Percentiles rank a stretch among this genome's conserved stretches.
Conservation (phyloP, 2,329 filamentous ascomycete species). For the Nothophaeocryptopus gaeumannii region DNA sequence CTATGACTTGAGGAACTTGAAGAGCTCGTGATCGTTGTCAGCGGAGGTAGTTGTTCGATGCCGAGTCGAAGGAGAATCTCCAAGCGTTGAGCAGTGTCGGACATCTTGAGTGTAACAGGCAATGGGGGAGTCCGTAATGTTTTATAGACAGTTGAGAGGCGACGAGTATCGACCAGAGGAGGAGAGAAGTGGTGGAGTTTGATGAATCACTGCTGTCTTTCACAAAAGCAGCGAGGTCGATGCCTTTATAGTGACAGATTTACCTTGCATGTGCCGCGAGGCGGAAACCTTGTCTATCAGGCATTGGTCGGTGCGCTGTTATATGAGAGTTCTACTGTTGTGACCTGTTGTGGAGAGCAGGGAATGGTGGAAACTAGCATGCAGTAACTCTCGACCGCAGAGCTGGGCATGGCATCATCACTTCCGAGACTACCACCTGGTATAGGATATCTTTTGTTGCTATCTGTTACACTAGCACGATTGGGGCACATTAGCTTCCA, state of each 20-base stretch:
- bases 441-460: conserved; percentile 8
- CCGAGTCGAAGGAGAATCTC: conserved; percentile 27
- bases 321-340: conserved; percentile 14
- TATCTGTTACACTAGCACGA: conserved; percentile 13
- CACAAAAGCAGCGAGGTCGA: too few species aligned
- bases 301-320: conserved; percentile 12
- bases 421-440: conserved; percentile 14
- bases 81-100: conserved; percentile 27
- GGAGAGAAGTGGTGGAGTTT: too few species aligned
- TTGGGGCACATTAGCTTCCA: too few species aligned
- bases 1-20: not conserved
- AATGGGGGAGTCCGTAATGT: not conserved
- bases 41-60: conserved; percentile 31
- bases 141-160: too few species aligned
- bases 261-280: conserved; percentile 3
- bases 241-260: not conserved
- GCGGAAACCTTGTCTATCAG: conserved; percentile 10
- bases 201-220: too few species aligned
- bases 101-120: conserved; percentile 20
- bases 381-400: conserved; percentile 5
- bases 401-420: conserved; percentile 10
- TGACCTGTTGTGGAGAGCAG: conserved; percentile 17
- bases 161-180: too few species aligned
- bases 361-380: conserved; percentile 10
- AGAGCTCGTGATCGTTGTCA: conserved; percentile 7